Percentiles rank a stretch among this genome's conserved stretches.
Conservation (phyloP, 2,329 filamentous ascomycete genomes). For the Colletotrichum brevisporum region DNA sequence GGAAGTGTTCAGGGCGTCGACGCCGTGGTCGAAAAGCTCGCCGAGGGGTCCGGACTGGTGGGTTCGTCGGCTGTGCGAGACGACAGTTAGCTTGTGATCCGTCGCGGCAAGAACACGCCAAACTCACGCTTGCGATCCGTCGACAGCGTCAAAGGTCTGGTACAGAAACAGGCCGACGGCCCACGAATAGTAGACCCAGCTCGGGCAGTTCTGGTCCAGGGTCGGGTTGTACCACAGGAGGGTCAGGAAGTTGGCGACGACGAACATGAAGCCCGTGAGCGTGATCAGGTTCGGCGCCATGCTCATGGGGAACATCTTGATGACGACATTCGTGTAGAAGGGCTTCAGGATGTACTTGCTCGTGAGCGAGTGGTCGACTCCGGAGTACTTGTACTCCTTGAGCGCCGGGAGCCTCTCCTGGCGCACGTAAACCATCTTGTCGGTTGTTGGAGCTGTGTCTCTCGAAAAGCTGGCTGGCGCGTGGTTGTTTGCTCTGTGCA, state of each 20-base stretch:
- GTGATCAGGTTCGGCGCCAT: slow-evolving; percentile 96
- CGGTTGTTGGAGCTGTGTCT: slow-evolving; percentile 11
- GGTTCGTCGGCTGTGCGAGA: slow-evolving; percentile 77
- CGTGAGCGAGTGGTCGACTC: slow-evolving; percentile 89
- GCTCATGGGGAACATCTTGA: slow-evolving; percentile 93
- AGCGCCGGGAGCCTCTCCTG: slow-evolving; percentile 90
- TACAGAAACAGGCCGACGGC: slow-evolving; percentile 92
- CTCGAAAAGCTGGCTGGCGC: neutral
- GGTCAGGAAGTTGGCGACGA: slow-evolving; percentile 90
- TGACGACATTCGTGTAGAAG: slow-evolving; percentile 95
- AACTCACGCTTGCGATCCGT: slow-evolving; percentile 90
- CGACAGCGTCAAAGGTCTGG: slow-evolving; percentile 98
- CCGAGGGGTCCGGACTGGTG: slow-evolving; percentile 93
- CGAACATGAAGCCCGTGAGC: slow-evolving; percentile 89
- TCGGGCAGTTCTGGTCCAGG: slow-evolving; percentile 91
- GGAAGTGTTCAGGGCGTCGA: slow-evolving; percentile 96
- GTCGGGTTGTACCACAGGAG: slow-evolving; percentile 97
- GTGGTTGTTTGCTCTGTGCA: neutral
- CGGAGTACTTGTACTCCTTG: slow-evolving; percentile 95
- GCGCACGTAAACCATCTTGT: slow-evolving; percentile 92
- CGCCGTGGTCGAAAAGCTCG: slow-evolving; percentile 97
- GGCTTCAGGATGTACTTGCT: slow-evolving; percentile 97
- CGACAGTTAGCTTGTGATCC: slow-evolving; percentile 20
- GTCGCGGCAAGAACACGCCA: neutral
- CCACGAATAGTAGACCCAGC: slow-evolving; percentile 97